Conservation (phyloP, 345 rosid species). For the Melastoma malabathricum region DNA sequence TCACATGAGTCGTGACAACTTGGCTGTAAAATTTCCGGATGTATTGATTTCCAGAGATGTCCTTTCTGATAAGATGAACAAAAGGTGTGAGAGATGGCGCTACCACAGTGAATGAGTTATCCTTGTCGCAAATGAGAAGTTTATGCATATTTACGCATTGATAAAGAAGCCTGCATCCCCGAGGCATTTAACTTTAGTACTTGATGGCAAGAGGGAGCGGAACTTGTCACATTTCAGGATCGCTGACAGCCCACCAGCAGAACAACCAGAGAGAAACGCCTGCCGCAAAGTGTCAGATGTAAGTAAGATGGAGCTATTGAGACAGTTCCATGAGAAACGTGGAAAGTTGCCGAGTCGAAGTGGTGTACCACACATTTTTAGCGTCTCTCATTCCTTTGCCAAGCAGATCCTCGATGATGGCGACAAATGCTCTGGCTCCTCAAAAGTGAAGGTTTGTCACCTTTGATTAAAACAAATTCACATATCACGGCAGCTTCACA, state of each 20-base stretch:
- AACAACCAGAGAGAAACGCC: slow-evolving; percentile 94
- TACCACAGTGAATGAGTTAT: neutral
- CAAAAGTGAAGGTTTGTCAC: too few relatives aligned
- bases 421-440: too few relatives aligned
- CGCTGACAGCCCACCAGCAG: slow-evolving; percentile 93
- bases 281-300: slow-evolving; percentile 7
- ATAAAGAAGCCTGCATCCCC: slow-evolving; percentile 94
- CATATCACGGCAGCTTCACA: too few relatives aligned
- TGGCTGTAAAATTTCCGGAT: slow-evolving; percentile 45
- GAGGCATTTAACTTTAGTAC: slow-evolving; percentile 76
- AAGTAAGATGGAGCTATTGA: neutral
- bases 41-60: slow-evolving; percentile 56
- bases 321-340: neutral
- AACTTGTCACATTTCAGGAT: slow-evolving; percentile 85
- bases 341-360: neutral
- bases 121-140: neutral
- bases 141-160: slow-evolving; percentile 36
- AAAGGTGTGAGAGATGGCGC: too few relatives aligned
- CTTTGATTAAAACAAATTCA: too few relatives aligned
- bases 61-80: slow-evolving; percentile 38
- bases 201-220: slow-evolving; percentile 46
- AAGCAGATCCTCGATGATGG: too few relatives aligned
- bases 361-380: too few relatives aligned
- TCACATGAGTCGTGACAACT: slow-evolving; percentile 80
- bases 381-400: too few relatives aligned